Base-by-base conservation (phyloP, 306 rosid genomes). In the Hippophae tibetana region DNA sequence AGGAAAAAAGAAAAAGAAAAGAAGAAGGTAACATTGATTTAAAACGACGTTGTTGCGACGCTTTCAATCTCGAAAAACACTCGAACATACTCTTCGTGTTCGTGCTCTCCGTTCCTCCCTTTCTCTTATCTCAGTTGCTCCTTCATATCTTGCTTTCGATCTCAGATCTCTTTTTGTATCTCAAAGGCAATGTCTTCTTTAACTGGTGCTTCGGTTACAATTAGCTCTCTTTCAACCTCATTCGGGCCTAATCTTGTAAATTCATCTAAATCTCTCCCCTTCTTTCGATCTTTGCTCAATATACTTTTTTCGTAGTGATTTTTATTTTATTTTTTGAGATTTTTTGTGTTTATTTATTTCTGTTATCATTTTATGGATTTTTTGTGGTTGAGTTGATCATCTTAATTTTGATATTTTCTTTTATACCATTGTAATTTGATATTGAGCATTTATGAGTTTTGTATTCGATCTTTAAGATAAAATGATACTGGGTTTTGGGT, bases 91-190 rank as follows among this genome's bases (percentile, higher is more conserved):
- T 25, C 87, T 72, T 79, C 56, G 86, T 72, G 61, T 72, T 79
- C 56, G 86, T 72, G 61, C 7, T 40, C 82, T 74, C 85, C 84
- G 86, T 66, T 83, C 14, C 13, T 58, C 52, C 18, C 23, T 67
- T 61, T 56, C 58, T 26, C 64, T 40, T 52, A 60, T 48, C 63
- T 2, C 2, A 47, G 31, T 57, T 43, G 31, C 49, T 68, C 67
- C 44, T 47, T 69, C 62, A 10, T 54, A 48, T 25, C 60, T 25
- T 44, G 31, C 18, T 47, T 40, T 55, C 55, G 49, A 10, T 47
- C 73, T 47, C 82, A 67, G 77, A 67, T 74, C 80, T 71, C 75
- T 46, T 66, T 59, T 8, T 3, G 45, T 44, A 54, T 11, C 13
- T 58, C 60, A 58, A 50, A 51, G 45, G 31, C 66, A 59, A 72